phyloP scores from a whole-genome alignment of 2,329 filamentous ascomycete genomes.

The Scedosporium boydii region DNA sequence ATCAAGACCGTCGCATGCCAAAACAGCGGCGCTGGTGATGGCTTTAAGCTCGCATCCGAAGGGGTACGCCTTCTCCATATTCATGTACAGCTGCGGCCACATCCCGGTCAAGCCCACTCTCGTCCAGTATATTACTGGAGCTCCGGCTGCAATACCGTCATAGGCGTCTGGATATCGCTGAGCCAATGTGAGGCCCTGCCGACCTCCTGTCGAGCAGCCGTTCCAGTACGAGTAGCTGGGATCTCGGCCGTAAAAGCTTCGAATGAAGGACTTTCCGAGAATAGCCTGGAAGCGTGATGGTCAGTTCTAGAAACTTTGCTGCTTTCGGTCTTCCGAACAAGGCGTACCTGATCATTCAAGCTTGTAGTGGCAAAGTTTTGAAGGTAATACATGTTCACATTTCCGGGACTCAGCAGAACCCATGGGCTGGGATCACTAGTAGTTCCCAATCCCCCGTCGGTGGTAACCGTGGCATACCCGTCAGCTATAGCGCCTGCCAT shows the following conservation, averaged over 20 bases:
- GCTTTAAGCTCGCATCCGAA: slow-evolving; percentile 30
- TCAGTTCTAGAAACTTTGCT: slow-evolving; percentile 1
- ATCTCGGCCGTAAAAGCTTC: slow-evolving; percentile 26
- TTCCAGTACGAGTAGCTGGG: slow-evolving; percentile 36
- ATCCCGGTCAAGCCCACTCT: slow-evolving; percentile 9
- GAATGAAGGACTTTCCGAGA: slow-evolving; percentile 17
- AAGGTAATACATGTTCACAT: slow-evolving; percentile 14
- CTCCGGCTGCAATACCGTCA: slow-evolving; percentile 41
- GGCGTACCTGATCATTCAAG: slow-evolving; percentile 19
- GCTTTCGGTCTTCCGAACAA: background rate
- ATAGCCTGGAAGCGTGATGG: background rate
- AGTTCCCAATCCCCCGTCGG: slow-evolving; percentile 11
- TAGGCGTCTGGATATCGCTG: slow-evolving; percentile 43
- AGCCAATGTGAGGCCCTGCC: slow-evolving; percentile 44
- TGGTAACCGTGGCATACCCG: slow-evolving; percentile 12
- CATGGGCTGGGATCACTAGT: slow-evolving; percentile 7
- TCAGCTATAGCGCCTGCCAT: slow-evolving; percentile 12
- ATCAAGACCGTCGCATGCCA: slow-evolving; percentile 37
- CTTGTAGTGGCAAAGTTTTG: slow-evolving; percentile 26
- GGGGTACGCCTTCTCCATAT: slow-evolving; percentile 20
- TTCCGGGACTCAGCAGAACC: slow-evolving; percentile 10
- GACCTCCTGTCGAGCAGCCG: slow-evolving; percentile 45
- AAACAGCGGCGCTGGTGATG: slow-evolving; percentile 27
- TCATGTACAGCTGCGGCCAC: slow-evolving; percentile 16
- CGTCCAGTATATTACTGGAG: slow-evolving; percentile 32